phyloP scores from a whole-genome alignment of 2,329 filamentous ascomycete species.

The Alternaria triticina region DNA sequence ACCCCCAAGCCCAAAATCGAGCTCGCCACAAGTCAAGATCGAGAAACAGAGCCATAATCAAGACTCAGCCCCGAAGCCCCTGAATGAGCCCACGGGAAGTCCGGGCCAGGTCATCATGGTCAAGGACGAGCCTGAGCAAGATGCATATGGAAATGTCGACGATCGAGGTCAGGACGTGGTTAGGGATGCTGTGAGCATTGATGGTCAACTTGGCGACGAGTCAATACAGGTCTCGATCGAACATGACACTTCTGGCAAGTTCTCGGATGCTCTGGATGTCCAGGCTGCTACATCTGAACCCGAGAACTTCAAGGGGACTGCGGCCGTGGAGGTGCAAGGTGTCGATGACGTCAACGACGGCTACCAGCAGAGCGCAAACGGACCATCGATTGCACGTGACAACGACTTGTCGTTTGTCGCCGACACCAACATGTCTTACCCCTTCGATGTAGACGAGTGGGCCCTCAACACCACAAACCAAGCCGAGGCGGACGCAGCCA shows the following conservation, averaged over 20 bases:
- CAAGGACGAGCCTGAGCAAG: background rate
- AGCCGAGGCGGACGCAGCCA: background rate
- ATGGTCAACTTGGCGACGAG: background rate
- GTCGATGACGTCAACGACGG: background rate
- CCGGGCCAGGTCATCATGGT: background rate
- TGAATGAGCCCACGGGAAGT: background rate
- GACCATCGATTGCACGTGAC: background rate
- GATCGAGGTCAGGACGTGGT: background rate
- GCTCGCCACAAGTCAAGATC: background rate
- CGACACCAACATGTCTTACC: background rate
- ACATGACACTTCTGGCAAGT: background rate
- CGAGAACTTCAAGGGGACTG: background rate
- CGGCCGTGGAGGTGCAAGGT: background rate
- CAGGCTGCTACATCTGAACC: background rate
- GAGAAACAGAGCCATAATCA: background rate
- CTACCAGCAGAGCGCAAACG: background rate
- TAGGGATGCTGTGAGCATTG: background rate
- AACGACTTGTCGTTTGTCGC: background rate
- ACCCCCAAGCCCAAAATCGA: no score
- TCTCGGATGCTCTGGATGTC: background rate
- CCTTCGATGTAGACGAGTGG: background rate
- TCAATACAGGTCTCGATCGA: background rate
- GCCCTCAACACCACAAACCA: background rate
- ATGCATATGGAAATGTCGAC: background rate
- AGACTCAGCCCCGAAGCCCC: background rate